Base-by-base conservation (phyloP, 192 early-diverging fungal genomes). In the Chytriomyces sp. region DNA sequence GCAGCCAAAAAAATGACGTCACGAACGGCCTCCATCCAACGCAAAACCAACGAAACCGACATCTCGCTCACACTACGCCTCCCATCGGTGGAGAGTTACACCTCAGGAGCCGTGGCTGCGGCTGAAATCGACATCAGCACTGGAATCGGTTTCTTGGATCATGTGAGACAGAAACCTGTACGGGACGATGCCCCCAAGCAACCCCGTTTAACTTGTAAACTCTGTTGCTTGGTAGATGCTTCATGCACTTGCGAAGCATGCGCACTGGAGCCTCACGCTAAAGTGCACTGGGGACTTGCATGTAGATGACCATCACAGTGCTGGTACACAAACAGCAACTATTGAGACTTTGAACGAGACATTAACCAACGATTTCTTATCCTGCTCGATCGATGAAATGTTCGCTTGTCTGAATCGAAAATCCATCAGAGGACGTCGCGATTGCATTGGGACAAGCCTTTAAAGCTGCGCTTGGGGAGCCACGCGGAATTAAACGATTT, bases 281-380 rank as follows among this genome's bases (percentile, higher is more conserved):
- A 77, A 78, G 44, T 98, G 97, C 86, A 87, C 85, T 57, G 98
- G 98, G 47, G 97, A 99, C 82, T 84, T 98, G 71, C 92, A 98
- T 81, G 96, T 99, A 68, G 95, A 98, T 84, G 97, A 99, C 86
- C 96, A 99, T 84, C 98, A 99, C 86, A 95, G 97, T 11, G 94
- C 94, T 35, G 73, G 73, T 75, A 35, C 35, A 35, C 35, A 1
- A 35, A 35, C 35, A 3, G 35, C 35, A 4, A 35, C 2, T 2
- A 35, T 35, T 2, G 35, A 35, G 35, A 35, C 35, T 35, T 35
- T 35, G 35, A 35, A 4, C 35, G 35, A 35, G 2, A n/a, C 0
- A 35, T 35, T 35, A 35, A 35, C 35, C 35, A 35, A 1, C 4
- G 53, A 57, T 13, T n/a, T 5, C 53, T 57, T 57, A 57, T 57